These are phyloP conservation scores for Epichloe typhina DNA, from an alignment of 2,329 filamentous ascomycete genomes.

Conservation along the genomic window DNA sequence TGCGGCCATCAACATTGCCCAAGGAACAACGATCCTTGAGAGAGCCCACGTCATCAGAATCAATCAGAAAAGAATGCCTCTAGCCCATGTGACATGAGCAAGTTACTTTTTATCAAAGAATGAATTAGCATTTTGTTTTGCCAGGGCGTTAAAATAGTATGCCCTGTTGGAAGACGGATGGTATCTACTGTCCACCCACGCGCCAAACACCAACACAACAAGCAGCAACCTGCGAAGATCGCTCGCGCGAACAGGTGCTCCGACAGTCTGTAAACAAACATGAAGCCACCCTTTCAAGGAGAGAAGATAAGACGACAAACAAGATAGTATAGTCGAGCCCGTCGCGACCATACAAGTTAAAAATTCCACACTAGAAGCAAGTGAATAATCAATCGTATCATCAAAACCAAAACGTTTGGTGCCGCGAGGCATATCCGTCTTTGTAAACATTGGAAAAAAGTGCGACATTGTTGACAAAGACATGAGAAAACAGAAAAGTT, in stretches of 20 bases:
- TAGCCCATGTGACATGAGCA: no score
- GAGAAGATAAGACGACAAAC: background rate
- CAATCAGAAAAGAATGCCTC: no score
- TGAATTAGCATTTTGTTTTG: constrained; percentile 3
- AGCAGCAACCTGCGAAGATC: background rate
- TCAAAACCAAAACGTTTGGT: constrained; percentile 17
- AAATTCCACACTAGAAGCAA: constrained; percentile 4
- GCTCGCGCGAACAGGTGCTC: constrained; percentile 3
- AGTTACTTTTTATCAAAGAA: background rate
- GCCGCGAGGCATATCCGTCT: constrained; percentile 28
- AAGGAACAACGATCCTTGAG: no score
- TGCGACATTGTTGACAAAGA: constrained; percentile 4
- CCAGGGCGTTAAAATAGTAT: constrained; percentile 1
- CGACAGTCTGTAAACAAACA: constrained; percentile 1
- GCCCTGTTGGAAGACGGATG: background rate
- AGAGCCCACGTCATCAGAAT: no score
- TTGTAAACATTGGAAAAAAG: constrained; percentile 13
- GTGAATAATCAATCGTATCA: background rate
- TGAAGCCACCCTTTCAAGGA: background rate
- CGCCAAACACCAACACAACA: constrained; percentile 1
- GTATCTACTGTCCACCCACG: constrained; percentile 1
- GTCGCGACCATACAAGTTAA: constrained; percentile 7
- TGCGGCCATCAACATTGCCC: no score
- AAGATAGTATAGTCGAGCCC: constrained; percentile 6
- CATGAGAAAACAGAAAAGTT: constrained; percentile 7